These are phyloP conservation scores for Yamadazyma takamatsuzukensis DNA, from an alignment of 805 yeast genomes.

Conservation along the genomic window DNA sequence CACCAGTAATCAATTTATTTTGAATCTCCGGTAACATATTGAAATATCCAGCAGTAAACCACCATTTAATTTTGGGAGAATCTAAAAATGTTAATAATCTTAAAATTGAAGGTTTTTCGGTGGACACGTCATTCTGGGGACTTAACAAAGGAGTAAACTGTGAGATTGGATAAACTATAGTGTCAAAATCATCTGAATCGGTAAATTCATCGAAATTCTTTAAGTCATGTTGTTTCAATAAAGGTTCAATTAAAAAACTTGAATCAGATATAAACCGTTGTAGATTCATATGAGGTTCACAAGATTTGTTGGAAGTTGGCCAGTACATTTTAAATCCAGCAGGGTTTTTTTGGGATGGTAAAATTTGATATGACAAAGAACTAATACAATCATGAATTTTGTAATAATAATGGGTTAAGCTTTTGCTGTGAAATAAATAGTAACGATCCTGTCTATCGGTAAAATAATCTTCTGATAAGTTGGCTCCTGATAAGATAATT, in stretches of 20 bases:
- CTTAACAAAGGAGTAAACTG: slow-evolving; percentile 82
- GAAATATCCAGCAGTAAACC: slow-evolving; percentile 95
- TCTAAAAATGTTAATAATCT: slow-evolving; percentile 56
- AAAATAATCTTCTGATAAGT: slow-evolving; percentile 86
- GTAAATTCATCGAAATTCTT: slow-evolving; percentile 28
- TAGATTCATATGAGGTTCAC: slow-evolving; percentile 61
- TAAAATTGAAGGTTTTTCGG: slow-evolving; percentile 73
- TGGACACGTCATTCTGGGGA: slow-evolving; percentile 58
- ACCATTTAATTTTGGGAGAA: slow-evolving; percentile 61
- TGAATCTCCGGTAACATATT: slow-evolving; percentile 80
- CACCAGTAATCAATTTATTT: slow-evolving; percentile 51
- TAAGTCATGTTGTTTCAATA: slow-evolving; percentile 46
- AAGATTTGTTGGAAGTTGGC: slow-evolving; percentile 66
- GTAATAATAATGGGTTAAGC: slow-evolving; percentile 69
- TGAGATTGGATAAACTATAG: slow-evolving; percentile 84
- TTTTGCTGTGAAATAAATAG: slow-evolving; percentile 58
- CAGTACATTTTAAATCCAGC: slow-evolving; percentile 61
- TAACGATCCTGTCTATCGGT: slow-evolving; percentile 94
- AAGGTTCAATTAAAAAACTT: slow-evolving; percentile 51
- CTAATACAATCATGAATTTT: slow-evolving; percentile 65
- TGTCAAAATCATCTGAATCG: slow-evolving; percentile 40
- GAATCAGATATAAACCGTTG: slow-evolving; percentile 54
- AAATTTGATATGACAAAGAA: slow-evolving; percentile 65
- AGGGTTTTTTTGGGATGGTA: slow-evolving; percentile 36
- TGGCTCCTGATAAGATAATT: slow-evolving; percentile 86